Conservation (phyloP, 305 asterid genomes). For the Fraxinus sp. region DNA sequence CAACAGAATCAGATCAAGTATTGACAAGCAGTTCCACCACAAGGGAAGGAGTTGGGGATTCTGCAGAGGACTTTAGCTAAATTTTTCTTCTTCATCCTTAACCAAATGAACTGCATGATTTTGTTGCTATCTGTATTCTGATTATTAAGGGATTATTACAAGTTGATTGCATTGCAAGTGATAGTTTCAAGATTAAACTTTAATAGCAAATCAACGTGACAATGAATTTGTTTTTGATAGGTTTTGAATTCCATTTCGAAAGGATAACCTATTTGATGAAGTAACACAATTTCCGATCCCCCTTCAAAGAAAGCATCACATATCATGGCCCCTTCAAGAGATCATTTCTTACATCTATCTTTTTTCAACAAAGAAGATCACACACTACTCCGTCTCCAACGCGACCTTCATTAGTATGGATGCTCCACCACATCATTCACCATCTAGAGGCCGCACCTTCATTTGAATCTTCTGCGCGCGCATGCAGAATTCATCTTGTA, state of each 20-base stretch:
- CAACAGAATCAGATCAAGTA: slow-evolving; percentile 59
- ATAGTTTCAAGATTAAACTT: not conserved
- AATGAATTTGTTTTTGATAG: not conserved
- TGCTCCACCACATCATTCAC: not conserved
- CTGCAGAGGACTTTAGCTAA: slow-evolving; percentile 41
- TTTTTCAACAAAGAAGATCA: not conserved
- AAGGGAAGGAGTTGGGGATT: slow-evolving; percentile 50
- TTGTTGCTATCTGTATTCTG: not conserved
- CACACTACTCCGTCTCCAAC: not conserved
- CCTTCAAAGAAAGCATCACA: not conserved
- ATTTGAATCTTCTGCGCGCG: not conserved
- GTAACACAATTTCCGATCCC: not conserved
- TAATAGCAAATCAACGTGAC: not conserved
- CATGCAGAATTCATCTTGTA: not conserved
- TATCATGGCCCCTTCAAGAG: not conserved
- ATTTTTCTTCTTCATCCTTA: not conserved
- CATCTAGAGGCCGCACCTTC: not conserved
- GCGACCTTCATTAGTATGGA: not conserved
- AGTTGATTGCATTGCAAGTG: not conserved
- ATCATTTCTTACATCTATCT: not conserved
- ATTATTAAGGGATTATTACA: not conserved
- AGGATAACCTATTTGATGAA: not conserved
- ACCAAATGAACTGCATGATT: not conserved
- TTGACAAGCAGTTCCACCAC: slow-evolving; percentile 26
- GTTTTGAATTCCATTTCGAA: not conserved